Conservation (phyloP, 2,329 filamentous ascomycete species). For the Lachnellula hyalina region DNA sequence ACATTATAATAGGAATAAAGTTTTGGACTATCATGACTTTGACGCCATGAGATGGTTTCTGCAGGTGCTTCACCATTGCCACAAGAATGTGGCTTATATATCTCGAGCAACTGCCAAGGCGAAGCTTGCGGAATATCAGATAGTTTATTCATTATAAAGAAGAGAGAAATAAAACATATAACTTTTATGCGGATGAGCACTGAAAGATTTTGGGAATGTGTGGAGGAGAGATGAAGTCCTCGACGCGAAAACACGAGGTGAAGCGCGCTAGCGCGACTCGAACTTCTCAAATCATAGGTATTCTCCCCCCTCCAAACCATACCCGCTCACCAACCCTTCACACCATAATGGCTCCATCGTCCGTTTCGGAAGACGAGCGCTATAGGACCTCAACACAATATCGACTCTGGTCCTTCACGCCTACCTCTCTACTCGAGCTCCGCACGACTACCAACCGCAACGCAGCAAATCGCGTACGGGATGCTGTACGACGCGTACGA, state of each 20-base stretch:
- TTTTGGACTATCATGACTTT: not conserved
- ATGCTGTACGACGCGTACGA: constrained; percentile 47
- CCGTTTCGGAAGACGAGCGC: constrained; percentile 67
- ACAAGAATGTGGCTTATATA: too few relatives aligned
- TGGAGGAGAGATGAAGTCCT: not conserved
- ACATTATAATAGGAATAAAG: not conserved
- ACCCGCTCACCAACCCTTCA: not conserved
- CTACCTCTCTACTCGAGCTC: constrained; percentile 62
- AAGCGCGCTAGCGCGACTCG: not conserved
- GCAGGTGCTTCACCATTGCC: too few relatives aligned
- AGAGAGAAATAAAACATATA: too few relatives aligned
- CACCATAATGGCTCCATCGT: not conserved
- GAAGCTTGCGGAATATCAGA: too few relatives aligned
- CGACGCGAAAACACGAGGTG: not conserved
- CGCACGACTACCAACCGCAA: constrained; percentile 74
- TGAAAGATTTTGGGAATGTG: not conserved
- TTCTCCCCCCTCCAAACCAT: not conserved
- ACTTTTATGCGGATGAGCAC: not conserved
- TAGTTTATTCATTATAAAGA: too few relatives aligned
- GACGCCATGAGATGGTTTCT: too few relatives aligned
- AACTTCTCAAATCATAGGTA: not conserved
- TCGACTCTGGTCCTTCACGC: constrained; percentile 87
- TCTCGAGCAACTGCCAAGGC: too few relatives aligned
- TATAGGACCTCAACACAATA: constrained; percentile 90
- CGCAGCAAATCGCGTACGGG: constrained; percentile 63